Percentiles rank a stretch among this genome's conserved stretches.
These are phyloP conservation scores for Thalia dealbata DNA, from an alignment of 176 grass and related monocot species.

Conservation along the genomic window DNA sequence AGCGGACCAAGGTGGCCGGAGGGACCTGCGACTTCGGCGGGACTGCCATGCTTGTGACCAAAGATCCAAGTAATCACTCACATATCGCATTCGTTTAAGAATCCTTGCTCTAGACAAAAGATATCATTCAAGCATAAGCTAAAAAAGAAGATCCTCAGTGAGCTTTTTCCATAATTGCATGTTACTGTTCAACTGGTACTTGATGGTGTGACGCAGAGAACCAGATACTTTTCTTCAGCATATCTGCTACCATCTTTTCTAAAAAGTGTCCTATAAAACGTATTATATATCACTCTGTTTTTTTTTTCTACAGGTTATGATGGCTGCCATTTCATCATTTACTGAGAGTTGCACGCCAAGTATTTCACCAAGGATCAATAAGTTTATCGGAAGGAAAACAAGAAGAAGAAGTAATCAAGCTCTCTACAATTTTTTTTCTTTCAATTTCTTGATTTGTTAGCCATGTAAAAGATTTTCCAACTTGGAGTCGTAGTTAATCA, in stretches of 20 bases:
- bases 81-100: not conserved
- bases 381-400: not conserved
- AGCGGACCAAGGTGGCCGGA: slow-evolving; percentile 57
- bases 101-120: not conserved
- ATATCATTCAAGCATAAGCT: no score
- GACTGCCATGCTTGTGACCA: slow-evolving; percentile 82
- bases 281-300: no score
- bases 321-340: slow-evolving; percentile 2
- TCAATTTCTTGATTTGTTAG: slow-evolving; percentile 5
- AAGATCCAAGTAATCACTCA: slow-evolving; percentile 64
- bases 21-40: slow-evolving; percentile 83
- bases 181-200: no score
- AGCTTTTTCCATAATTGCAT: no score
- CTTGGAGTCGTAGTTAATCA: not conserved
- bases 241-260: not conserved
- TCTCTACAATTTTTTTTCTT: not conserved
- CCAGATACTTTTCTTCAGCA: no score
- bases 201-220: no score
- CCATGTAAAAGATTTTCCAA: not conserved
- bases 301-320: slow-evolving; percentile 6
- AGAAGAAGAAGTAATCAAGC: not conserved
- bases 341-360: not conserved
- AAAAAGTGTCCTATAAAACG: no score
- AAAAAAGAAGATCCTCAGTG: not conserved
- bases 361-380: not conserved